Percentiles rank a stretch among this genome's conserved stretches.
These are phyloP conservation scores for Lagenaria siceraria DNA, from an alignment of 306 rosid species.

Conservation along the genomic window DNA sequence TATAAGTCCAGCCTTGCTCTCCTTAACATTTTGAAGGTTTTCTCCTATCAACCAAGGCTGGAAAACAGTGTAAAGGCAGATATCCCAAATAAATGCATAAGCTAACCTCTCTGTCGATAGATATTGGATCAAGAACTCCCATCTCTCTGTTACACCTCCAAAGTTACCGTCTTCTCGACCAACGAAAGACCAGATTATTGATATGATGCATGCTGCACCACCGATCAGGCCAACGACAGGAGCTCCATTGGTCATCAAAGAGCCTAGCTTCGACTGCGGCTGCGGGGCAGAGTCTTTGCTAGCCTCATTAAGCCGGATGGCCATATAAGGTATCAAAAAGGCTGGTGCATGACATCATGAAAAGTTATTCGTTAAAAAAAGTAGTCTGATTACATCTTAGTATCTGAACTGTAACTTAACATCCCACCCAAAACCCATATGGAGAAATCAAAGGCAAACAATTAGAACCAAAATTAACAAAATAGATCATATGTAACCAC, in stretches of 20 bases:
- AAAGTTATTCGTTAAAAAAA: background rate
- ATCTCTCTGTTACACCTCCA: conserved; percentile 59
- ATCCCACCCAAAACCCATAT: background rate
- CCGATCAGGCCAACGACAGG: conserved; percentile 57
- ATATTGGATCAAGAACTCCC: conserved; percentile 55
- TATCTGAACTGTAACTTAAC: background rate
- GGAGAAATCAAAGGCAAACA: background rate
- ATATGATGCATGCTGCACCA: conserved; percentile 46
- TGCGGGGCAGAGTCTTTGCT: conserved; percentile 22
- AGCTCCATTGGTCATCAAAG: conserved; percentile 56
- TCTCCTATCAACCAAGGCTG: conserved; percentile 90
- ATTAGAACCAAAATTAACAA: background rate
- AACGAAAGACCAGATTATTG: conserved; percentile 51
- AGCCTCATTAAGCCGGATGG: conserved; percentile 64
- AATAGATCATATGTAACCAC: background rate
- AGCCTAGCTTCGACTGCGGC: conserved; percentile 42
- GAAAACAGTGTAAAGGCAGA: conserved; percentile 55
- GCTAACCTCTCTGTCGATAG: conserved; percentile 83
- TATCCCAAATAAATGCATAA: conserved; percentile 95
- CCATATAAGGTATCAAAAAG: conserved; percentile 91
- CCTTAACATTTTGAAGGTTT: conserved; percentile 58
- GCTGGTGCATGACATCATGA: conserved; percentile 33
- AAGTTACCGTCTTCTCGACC: conserved; percentile 57
- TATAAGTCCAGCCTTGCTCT: conserved; percentile 34
- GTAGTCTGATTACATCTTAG: background rate